A percentile compares a stretch with the other conserved stretches of the same genome.
Conservation (phyloP, 495 filamentous ascomycete species). For the Hypoxylon cercidicola region DNA sequence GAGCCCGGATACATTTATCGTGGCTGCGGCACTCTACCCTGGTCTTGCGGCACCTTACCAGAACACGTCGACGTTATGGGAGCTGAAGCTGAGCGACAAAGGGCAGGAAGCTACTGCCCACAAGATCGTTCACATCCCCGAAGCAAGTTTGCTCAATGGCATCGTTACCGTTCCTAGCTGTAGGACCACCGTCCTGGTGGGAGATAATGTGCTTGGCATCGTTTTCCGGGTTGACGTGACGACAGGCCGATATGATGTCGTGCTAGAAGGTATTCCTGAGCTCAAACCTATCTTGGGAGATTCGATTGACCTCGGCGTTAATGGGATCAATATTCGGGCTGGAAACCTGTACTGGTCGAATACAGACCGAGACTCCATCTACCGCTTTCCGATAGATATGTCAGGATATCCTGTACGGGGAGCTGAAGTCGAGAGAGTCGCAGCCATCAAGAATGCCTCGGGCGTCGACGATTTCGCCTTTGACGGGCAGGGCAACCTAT, state of each 20-base stretch:
- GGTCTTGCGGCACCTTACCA: slow-evolving; percentile 5
- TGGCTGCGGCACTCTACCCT: slow-evolving; percentile 36
- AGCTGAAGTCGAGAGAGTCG: slow-evolving; percentile 11
- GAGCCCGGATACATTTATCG: slow-evolving; percentile 43
- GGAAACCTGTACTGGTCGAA: slow-evolving; percentile 54
- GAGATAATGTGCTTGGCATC: slow-evolving; percentile 46
- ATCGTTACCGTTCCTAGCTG: slow-evolving; percentile 42
- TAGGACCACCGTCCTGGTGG: slow-evolving; percentile 43
- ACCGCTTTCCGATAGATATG: slow-evolving; percentile 43
- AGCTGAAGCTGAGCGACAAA: slow-evolving; percentile 10
- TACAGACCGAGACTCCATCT: slow-evolving; percentile 39
- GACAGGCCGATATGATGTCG: slow-evolving; percentile 43
- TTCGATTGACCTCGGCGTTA: slow-evolving; percentile 43
- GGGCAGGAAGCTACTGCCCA: slow-evolving; percentile 1
- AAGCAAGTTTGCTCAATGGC: slow-evolving; percentile 48
- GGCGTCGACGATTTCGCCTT: slow-evolving; percentile 46
- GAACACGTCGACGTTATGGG: slow-evolving; percentile 21
- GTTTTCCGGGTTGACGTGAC: slow-evolving; percentile 51
- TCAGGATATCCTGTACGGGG: slow-evolving; percentile 29
- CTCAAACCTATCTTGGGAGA: slow-evolving; percentile 12
- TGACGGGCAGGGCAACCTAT: slow-evolving; percentile 42
- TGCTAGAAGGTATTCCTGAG: slow-evolving; percentile 40
- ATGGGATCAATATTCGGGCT: slow-evolving; percentile 46
- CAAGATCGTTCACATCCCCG: slow-evolving; percentile 16
- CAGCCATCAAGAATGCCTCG: slow-evolving; percentile 1